Base-by-base conservation (phyloP, 306 rosid genomes). In the Erythrophleum fordii region DNA sequence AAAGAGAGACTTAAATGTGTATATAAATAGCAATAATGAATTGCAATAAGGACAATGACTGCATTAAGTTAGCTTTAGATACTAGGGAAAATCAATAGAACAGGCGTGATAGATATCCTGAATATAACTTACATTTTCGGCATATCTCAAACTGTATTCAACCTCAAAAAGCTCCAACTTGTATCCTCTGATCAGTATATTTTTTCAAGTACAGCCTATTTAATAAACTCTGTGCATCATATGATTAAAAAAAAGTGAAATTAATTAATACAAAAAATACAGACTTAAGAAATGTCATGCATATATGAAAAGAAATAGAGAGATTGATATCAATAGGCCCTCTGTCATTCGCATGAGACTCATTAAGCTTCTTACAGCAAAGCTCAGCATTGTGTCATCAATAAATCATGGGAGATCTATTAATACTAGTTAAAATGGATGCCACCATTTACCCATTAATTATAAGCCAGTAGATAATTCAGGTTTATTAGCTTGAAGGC, bases 401-500 rank as follows among this genome's bases (percentile, higher is more conserved):
- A 11, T 10, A 77, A 41, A 13, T 25, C 41, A 52, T 18, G 16
- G 29, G 46, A 34, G 14, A 55, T 76, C 10, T 26, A 6, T 29
- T 45, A n/a, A 58, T 34, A 49, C 41, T 34, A 58, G 26, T 26
- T 59, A 29, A 78, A 78, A 52, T 53, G 44, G 69, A 26, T 78
- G 35, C 35, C 29, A 7, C 58, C 42, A 59, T 44, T 79, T 28
- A 44, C 49, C 64, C 71, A 29, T 29, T 55, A 78, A 41, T 69
- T 29, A 29, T 70, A 70, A 58, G 71, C 61, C 58, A 44, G 25
- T 20, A 26, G 41, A 23, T 69, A 20, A 58, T 70, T 28, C 45
- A n/a, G 35, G 61, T 42, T 25, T 26, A 68, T 68, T 60, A 78
- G 69, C 48, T 69, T 52, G 37, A 51, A 66, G 67, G 55, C 17